Conservation (phyloP, 1,284 basidiomycete genomes). For the Singerocomus inundabilis region DNA sequence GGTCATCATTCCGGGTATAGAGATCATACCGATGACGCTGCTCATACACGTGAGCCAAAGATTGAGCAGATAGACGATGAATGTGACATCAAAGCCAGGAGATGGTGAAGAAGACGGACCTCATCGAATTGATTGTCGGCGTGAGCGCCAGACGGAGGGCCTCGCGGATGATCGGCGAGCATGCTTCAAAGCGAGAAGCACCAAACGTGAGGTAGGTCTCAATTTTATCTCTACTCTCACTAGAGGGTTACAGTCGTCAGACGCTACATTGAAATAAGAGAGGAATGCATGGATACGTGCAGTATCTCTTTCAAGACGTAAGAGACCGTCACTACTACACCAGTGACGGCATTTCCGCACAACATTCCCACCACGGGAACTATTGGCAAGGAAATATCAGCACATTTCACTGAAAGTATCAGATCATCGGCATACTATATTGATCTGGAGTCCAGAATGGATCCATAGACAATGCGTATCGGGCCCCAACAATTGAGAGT, state of each 20-base stretch:
- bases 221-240: constrained; percentile 79
- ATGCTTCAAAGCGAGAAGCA: constrained; percentile 76
- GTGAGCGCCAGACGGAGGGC: constrained; percentile 77
- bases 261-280: not conserved
- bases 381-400: constrained; percentile 29
- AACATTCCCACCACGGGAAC: constrained; percentile 89
- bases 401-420: constrained; percentile 3
- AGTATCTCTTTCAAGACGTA: constrained; percentile 65
- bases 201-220: constrained; percentile 85
- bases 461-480: constrained; percentile 72
- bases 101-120: too few relatives aligned
- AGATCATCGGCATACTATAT: constrained; percentile 53
- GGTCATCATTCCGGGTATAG: constrained; percentile 81
- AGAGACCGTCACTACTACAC: constrained; percentile 66
- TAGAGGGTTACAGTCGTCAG: constrained; percentile 29
- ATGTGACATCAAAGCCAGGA: not conserved
- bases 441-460: constrained; percentile 83
- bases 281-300: constrained; percentile 38
- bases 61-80: not conserved
- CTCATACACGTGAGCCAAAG: not conserved
- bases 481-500: constrained; percentile 71
- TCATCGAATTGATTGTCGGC: constrained; percentile 84
- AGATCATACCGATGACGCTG: constrained; percentile 79
- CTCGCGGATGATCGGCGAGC: constrained; percentile 71
- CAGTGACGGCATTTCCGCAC: constrained; percentile 75